These are phyloP conservation scores for Syncephalastrum racemosum DNA, from an alignment of 371 early-diverging fungal species.

Conservation along the genomic window DNA sequence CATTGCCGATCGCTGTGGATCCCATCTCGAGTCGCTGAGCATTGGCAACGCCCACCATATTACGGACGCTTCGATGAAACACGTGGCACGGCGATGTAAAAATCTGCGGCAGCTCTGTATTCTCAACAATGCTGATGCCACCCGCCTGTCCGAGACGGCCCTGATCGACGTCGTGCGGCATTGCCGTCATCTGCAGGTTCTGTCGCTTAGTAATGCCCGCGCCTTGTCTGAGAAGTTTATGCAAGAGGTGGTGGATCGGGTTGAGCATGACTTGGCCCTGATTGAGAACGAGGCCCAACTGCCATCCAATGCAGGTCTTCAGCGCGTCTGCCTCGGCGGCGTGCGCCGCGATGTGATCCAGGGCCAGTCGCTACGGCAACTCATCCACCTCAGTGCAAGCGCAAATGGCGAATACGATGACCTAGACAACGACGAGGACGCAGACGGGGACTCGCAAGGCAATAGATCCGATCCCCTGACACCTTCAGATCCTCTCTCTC, in stretches of 20 bases:
- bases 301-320: constrained; percentile 19
- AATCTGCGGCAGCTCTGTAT: constrained; percentile 33
- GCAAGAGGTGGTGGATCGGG: constrained; percentile 29
- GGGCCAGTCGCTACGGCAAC: constrained; percentile 18
- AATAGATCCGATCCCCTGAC: constrained; percentile 4
- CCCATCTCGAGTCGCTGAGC: constrained; percentile 31
- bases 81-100: constrained; percentile 31
- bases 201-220: constrained; percentile 48
- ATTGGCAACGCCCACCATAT: constrained; percentile 44
- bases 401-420: constrained; percentile 20
- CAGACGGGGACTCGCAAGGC: constrained; percentile 7
- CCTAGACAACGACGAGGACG: constrained; percentile 18
- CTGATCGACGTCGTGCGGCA: constrained; percentile 31
- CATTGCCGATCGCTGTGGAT: constrained; percentile 36
- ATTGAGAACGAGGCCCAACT: constrained; percentile 9
- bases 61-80: constrained; percentile 34
- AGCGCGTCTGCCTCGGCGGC: constrained; percentile 38
- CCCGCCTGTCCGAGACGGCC: constrained; percentile 32
- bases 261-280: constrained; percentile 26
- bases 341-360: constrained; percentile 32
- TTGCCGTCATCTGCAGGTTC: constrained; percentile 25
- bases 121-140: constrained; percentile 38
- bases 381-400: constrained; percentile 37
- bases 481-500: constrained; percentile 16
- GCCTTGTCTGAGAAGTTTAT: constrained; percentile 34